phyloP scores from a whole-genome alignment of 2,329 filamentous ascomycete genomes.

The Didymella segeticola region DNA sequence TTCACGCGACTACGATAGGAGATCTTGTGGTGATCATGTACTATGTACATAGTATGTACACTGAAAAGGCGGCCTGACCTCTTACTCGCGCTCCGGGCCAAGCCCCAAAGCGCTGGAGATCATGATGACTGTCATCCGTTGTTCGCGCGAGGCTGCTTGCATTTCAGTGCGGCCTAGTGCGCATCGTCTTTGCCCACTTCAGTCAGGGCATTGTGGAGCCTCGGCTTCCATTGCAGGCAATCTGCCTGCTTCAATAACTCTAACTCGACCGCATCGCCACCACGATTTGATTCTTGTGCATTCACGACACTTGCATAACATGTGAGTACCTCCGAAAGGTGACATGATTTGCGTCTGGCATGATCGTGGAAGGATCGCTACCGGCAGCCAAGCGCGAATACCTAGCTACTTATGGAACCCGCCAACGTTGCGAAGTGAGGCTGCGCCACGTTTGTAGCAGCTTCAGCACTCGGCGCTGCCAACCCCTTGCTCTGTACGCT shows the following conservation, averaged over 20 bases:
- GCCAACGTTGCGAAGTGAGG: conserved; percentile 6
- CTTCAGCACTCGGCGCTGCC: conserved; percentile 13
- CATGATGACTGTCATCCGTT: conserved; percentile 4
- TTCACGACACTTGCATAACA: neutral
- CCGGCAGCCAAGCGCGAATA: neutral
- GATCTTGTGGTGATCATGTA: neutral
- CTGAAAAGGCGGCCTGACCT: neutral
- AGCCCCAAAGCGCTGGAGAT: neutral
- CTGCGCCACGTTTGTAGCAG: conserved; percentile 31
- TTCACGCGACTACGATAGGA: neutral
- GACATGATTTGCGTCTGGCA: neutral
- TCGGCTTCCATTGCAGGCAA: conserved; percentile 9
- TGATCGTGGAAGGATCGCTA: neutral
- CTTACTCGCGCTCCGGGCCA: neutral
- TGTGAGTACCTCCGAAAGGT: neutral
- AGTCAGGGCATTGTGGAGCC: conserved; percentile 14
- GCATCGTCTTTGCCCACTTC: neutral
- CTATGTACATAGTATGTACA: too few species aligned
- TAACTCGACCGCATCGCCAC: conserved; percentile 13
- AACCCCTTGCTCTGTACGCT: conserved; percentile 4
- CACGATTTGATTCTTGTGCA: neutral
- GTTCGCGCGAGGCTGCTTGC: conserved; percentile 3
- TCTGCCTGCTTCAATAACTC: conserved; percentile 10
- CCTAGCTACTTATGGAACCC: conserved; percentile 1
- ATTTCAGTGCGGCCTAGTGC: neutral